phyloP scores from a whole-genome alignment of 805 yeast genomes.

The Candida anglica region DNA sequence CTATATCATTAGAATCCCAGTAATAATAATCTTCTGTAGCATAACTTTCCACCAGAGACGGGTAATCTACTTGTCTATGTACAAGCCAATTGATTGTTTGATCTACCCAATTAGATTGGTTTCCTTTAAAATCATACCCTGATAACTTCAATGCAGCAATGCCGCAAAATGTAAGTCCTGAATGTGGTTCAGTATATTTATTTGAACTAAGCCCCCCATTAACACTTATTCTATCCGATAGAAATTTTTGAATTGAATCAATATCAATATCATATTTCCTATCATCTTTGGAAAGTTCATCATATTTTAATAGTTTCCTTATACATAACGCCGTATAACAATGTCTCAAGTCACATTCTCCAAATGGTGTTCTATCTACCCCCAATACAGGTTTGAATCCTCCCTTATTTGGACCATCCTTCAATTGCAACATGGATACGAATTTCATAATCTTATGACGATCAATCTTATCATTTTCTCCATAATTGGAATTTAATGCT shows the following conservation, averaged over 20 bases:
- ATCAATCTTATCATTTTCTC: constrained; percentile 14
- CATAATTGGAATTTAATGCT: constrained; percentile 44
- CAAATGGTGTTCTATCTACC: constrained; percentile 30
- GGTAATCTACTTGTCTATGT: constrained; percentile 55
- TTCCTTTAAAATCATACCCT: constrained; percentile 15
- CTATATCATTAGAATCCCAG: constrained; percentile 50
- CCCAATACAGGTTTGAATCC: constrained; percentile 32
- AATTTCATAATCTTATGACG: constrained; percentile 52
- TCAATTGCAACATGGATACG: constrained; percentile 55
- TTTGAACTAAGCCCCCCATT: constrained; percentile 73
- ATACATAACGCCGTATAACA: constrained; percentile 72
- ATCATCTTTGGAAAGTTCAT: constrained; percentile 20
- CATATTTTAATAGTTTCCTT: constrained; percentile 45
- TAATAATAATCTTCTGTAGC: constrained; percentile 32
- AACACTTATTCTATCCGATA: constrained; percentile 24
- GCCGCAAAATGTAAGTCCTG: constrained; percentile 86
- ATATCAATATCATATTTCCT: constrained; percentile 39
- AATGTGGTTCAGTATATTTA: constrained; percentile 63
- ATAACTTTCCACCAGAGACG: constrained; percentile 10
- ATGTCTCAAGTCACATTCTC: constrained; percentile 71
- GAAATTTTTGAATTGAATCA: constrained; percentile 31
- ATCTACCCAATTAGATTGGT: constrained; percentile 11
- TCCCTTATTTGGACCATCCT: constrained; percentile 24
- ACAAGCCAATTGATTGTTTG: constrained; percentile 56
- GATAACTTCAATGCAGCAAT: constrained; percentile 53